These are phyloP conservation scores for Penicillium griseofulvum DNA, from an alignment of 2,329 filamentous ascomycete species.

Conservation along the genomic window DNA sequence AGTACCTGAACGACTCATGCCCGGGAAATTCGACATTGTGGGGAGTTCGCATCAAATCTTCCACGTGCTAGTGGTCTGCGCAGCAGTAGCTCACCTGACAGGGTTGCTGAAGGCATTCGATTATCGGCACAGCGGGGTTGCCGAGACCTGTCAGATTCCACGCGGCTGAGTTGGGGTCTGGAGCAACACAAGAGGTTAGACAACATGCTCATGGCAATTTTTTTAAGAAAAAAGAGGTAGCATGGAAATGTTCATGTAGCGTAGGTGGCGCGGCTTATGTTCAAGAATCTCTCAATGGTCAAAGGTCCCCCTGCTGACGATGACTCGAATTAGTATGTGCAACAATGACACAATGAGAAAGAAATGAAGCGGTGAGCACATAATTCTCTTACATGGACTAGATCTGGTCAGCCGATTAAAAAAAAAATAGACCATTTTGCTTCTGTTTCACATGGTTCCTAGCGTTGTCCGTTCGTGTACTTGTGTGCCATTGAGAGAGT, in stretches of 20 bases:
- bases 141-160: constrained; percentile 48
- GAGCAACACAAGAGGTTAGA: constrained; percentile 19
- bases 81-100: constrained; percentile 75
- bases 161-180: constrained; percentile 18
- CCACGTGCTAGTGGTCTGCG: constrained; percentile 81
- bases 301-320: constrained; percentile 22
- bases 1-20: constrained; percentile 76
- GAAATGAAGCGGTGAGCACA: constrained; percentile 15
- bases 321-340: constrained; percentile 22
- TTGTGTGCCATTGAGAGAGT: constrained; percentile 11
- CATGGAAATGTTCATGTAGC: constrained; percentile 17
- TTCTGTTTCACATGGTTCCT: constrained; percentile 32
- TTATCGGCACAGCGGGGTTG: constrained; percentile 67
- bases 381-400: constrained; percentile 8
- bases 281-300: constrained; percentile 3
- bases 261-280: constrained; percentile 4
- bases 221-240: constrained; percentile 11
- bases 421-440: constrained; percentile 9
- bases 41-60: constrained; percentile 96
- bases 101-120: constrained; percentile 84
- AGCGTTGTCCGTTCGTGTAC: constrained; percentile 4
- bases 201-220: constrained; percentile 23
- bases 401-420: constrained; percentile 26
- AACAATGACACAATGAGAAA: constrained; percentile 24
- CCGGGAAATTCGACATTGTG: constrained; percentile 82